phyloP scores from a whole-genome alignment of 768 basidiomycete species.

The Gyrodon lividus region DNA sequence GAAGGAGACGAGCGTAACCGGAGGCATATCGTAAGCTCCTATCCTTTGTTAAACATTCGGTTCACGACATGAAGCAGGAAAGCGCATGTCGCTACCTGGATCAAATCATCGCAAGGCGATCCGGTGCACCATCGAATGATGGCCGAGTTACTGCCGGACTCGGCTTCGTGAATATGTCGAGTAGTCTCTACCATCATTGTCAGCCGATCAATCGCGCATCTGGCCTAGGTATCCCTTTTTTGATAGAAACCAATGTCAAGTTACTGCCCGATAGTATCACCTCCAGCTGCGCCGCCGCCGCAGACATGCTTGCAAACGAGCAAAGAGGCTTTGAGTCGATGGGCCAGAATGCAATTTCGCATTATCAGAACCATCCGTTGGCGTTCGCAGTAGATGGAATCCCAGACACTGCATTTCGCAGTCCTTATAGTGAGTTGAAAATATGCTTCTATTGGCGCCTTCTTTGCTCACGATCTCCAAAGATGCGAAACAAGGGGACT shows the following conservation, averaged over 20 bases:
- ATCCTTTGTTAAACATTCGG: not conserved
- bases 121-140: not conserved
- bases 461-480: not conserved
- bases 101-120: slow-evolving; percentile 19
- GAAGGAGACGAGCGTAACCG: slow-evolving; percentile 60
- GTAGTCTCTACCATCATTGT: not conserved
- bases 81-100: slow-evolving; percentile 48
- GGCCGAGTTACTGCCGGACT: not conserved
- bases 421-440: slow-evolving; percentile 41
- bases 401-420: slow-evolving; percentile 49
- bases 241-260: slow-evolving; percentile 53
- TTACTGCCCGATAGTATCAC: slow-evolving; percentile 37
- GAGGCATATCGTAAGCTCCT: slow-evolving; percentile 52
- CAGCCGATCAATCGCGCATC: slow-evolving; percentile 31
- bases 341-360: slow-evolving; percentile 30
- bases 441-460: slow-evolving; percentile 15
- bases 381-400: slow-evolving; percentile 58
- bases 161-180: slow-evolving; percentile 10
- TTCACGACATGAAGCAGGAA: slow-evolving; percentile 31
- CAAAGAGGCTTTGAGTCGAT: slow-evolving; percentile 33
- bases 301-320: slow-evolving; percentile 46
- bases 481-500: slow-evolving; percentile 36
- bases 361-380: slow-evolving; percentile 46
- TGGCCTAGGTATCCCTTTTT: slow-evolving; percentile 45
- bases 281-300: slow-evolving; percentile 25